Evolutionary conservation across 345 rosid species (phyloP).

Genomic region (Nasturtium officinale): DNA sequence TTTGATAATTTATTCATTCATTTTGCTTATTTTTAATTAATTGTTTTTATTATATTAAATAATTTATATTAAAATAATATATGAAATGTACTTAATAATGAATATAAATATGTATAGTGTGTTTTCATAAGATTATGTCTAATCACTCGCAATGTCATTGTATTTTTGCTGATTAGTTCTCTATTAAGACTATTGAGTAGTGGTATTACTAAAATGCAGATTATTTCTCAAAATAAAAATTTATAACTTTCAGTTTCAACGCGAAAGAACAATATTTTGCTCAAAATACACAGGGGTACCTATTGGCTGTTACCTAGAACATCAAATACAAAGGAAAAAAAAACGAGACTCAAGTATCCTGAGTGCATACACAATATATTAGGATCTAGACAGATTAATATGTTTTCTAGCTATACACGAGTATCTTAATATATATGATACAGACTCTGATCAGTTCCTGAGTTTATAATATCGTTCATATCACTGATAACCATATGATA

Average conservation of each 20-base stretch:
- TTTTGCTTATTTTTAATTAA: too few relatives aligned
- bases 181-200: not conserved
- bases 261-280: not conserved
- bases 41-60: too few relatives aligned
- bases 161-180: not conserved
- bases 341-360: not conserved
- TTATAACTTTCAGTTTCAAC: too few relatives aligned
- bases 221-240: not conserved
- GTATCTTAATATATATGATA: constrained; percentile 1
- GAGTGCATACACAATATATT: not conserved
- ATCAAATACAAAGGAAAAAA: not conserved
- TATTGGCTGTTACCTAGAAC: not conserved
- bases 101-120: too few relatives aligned
- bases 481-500: not conserved
- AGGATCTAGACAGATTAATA: not conserved
- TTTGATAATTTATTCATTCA: too few relatives aligned
- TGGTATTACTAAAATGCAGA: not conserved
- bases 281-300: not conserved
- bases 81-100: too few relatives aligned
- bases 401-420: not conserved
- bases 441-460: not conserved
- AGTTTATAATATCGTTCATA: not conserved
- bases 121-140: not conserved
- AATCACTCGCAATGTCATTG: not conserved
- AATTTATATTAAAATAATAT: too few relatives aligned